Evolutionary conservation across 768 basidiomycete genomes (phyloP), one percentile per base, ranked within the genome.

Genomic region (Dioszegia aurantiaca): DNA sequence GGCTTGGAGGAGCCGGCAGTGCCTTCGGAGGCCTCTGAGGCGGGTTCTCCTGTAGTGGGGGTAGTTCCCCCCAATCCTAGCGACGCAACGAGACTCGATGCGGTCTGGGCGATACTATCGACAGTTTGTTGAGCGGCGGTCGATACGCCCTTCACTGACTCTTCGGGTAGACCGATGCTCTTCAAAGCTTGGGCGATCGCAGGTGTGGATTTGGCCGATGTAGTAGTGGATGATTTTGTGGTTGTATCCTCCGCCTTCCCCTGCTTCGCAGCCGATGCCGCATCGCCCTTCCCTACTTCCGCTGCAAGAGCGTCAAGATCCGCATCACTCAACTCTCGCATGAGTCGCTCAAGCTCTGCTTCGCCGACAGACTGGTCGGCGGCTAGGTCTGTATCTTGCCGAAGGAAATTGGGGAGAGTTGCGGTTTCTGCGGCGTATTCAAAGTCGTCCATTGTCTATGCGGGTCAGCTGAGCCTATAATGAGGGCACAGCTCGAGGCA

Each of bases 391-490:
- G 58, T 52, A 43, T 70, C 65, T 55, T 73, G 72, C 37, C 66
- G 64, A 36, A 73, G 62, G 58, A 73, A 68, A 12, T 53, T 14
- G 42, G 55, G 63, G 27, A 73, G 64, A 1, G 59, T 62, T 11
- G 56, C 62, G 0, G 61, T 62, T 43, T 73, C 72, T 17, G 70
- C 69, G 23, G 72, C 72, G 24, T 73, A 55, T 63, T 73, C 72
- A 31, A 70, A 73, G 21, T 73, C 72, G 23, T 73, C 72, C 69
- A 73, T 73, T 3, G 67, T 70, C 72, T 73, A 31, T n/a, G 26
- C 11, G n/a, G 33, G 11, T 51, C 24, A 44, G 30, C 3, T 42
- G 17, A 40, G 24, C 14, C 28, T 16, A 31, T 23, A 12, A 21
- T 56, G 37, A 51, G 30, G 31, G 30, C 11, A 39, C 4, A 11